phyloP scores from a whole-genome alignment of 176 grass and related monocot genomes.

The Pontederia paniculata region DNA sequence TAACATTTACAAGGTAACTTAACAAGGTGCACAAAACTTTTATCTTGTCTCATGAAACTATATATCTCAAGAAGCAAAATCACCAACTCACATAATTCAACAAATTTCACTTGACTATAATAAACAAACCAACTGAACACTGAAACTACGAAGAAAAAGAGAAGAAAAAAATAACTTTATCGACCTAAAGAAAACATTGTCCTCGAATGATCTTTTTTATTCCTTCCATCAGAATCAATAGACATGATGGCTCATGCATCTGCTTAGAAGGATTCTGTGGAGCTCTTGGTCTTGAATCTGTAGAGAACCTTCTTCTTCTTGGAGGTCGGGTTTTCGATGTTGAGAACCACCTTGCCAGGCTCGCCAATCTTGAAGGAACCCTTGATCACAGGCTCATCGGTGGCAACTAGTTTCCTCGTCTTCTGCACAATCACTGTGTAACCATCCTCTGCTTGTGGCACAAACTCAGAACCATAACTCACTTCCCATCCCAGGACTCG shows the following conservation, averaged over 20 bases:
- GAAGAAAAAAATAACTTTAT: neutral
- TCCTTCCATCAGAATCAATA: neutral
- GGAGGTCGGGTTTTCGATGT: conserved; percentile 53
- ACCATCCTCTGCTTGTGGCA: conserved; percentile 48
- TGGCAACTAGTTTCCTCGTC: conserved; percentile 51
- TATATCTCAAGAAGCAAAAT: neutral
- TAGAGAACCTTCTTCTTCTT: conserved; percentile 98
- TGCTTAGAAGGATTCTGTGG: conserved; percentile 16
- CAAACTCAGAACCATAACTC: conserved; percentile 66
- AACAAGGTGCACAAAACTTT: neutral
- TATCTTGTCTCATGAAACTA: neutral
- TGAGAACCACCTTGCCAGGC: conserved; percentile 57
- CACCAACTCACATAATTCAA: neutral
- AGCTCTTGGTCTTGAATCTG: conserved; percentile 67
- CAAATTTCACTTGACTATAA: neutral
- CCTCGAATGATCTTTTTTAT: neutral
- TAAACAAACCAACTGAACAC: conserved; percentile 1
- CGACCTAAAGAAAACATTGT: neutral
- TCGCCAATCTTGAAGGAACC: conserved; percentile 63
- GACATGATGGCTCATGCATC: neutral
- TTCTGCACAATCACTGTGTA: conserved; percentile 96
- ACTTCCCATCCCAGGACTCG: conserved; percentile 72
- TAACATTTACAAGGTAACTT: neutral
- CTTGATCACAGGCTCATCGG: conserved; percentile 71
- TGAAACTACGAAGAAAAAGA: neutral